A percentile compares a stretch with the other conserved stretches of the same genome.
Evolutionary conservation across 768 basidiomycete species (phyloP).

Genomic region (Boletus coccyginus): DNA sequence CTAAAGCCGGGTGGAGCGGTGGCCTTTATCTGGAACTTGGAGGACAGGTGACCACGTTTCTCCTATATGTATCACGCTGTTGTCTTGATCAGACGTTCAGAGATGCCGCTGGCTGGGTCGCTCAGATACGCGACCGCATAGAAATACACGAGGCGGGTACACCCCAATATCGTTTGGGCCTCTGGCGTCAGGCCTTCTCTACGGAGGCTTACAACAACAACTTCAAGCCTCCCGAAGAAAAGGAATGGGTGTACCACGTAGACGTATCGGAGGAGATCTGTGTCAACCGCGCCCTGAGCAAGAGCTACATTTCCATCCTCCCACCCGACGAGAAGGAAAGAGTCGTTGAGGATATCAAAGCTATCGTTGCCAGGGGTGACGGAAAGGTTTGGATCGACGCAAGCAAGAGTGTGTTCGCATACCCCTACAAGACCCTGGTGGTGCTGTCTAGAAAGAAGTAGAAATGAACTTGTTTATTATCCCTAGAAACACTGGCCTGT

Average conservation of each 20-base stretch:
- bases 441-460: slow-evolving; percentile 50
- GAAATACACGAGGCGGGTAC: slow-evolving; percentile 68
- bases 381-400: slow-evolving; percentile 76
- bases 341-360: slow-evolving; percentile 49
- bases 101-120: slow-evolving; percentile 69
- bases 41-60: slow-evolving; percentile 54
- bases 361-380: slow-evolving; percentile 56
- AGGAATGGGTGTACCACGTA: slow-evolving; percentile 51
- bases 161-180: slow-evolving; percentile 76
- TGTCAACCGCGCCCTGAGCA: slow-evolving; percentile 70
- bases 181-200: slow-evolving; percentile 73
- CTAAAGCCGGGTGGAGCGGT: slow-evolving; percentile 73
- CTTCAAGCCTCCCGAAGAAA: slow-evolving; percentile 62
- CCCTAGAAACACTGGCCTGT: background rate
- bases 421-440: slow-evolving; percentile 70
- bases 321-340: slow-evolving; percentile 53
- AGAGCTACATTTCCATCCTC: slow-evolving; percentile 79
- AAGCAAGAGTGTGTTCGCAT: slow-evolving; percentile 69
- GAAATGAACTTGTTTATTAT: background rate
- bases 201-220: slow-evolving; percentile 54
- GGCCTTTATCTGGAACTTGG: slow-evolving; percentile 88
- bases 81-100: slow-evolving; percentile 30
- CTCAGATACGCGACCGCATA: slow-evolving; percentile 62
- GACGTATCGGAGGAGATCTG: slow-evolving; percentile 53
- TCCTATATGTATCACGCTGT: background rate